Evolutionary conservation across 2,329 filamentous ascomycete genomes (phyloP), one percentile per base, ranked within the genome.

Genomic region (Cladorrhinum sp.): DNA sequence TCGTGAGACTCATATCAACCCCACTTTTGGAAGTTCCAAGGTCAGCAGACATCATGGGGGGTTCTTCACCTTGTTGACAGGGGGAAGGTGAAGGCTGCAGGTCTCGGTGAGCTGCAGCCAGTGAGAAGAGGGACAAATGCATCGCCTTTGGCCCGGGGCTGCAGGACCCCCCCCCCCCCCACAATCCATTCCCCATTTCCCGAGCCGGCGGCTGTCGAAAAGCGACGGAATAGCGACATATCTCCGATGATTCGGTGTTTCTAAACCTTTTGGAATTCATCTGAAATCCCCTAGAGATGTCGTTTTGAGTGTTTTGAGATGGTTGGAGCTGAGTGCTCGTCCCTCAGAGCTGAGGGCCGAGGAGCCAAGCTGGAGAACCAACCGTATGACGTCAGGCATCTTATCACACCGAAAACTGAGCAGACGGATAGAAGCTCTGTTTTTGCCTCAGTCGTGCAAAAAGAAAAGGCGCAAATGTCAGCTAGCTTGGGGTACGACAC

Each of bases 121-220:
- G 26, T 33, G 1, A 54, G 9, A 30, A 36, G 14, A 30, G 24
- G n/a, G 23, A 18, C 24, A 30, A 36, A 24, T 20, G 39, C 54
- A 20, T 57, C 42, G 8, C 42, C 42, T 18, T 46, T 46, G 16
- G 54, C 23, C 54, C 54, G 54, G 36, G 39, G 24, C 23, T 57
- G 54, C 54, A 57, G 54, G 54, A 21, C 36, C 54, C 28, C n/a
- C n/a, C n/a, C n/a, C n/a, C n/a, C n/a, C n/a, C n/a, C n/a, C n/a
- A n/a, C 54, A 16, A 18, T 24, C 39, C 33, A 10, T 9, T 36
- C 33, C 4, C 26, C 33, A 5, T 36, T 36, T 55, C 24, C 53
- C 53, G 39, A 57, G 54, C 54, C 54, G 54, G n/a, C 54, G 54
- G 54, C 39, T 57, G 54, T 57, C 54, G 54, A 57, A 57, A 57